phyloP scores from a whole-genome alignment of 2,329 filamentous ascomycete genomes.

The Fusarium mangiferae region DNA sequence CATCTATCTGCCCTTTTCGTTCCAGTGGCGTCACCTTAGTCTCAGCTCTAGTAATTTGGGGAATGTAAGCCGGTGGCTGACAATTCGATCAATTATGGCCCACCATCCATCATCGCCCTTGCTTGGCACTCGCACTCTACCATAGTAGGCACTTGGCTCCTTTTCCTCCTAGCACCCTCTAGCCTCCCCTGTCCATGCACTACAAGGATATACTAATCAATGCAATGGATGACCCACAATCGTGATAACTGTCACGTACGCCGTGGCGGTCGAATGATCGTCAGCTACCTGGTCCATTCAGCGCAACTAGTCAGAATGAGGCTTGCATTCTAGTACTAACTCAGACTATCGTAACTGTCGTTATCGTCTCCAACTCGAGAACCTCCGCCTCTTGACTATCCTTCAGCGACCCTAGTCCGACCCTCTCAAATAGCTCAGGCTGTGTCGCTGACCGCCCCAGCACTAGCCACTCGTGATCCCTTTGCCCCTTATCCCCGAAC shows the following conservation, averaged over 20 bases:
- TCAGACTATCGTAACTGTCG: conserved; percentile 17
- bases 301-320: background rate
- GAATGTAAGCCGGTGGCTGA: background rate
- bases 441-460: conserved; percentile 19
- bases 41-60: background rate
- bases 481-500: background rate
- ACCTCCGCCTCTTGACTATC: background rate
- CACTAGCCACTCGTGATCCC: conserved; percentile 23
- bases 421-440: conserved; percentile 14
- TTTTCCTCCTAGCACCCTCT: background rate
- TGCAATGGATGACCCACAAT: conserved; percentile 5
- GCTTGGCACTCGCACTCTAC: background rate
- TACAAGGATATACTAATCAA: background rate
- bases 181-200: background rate
- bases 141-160: background rate
- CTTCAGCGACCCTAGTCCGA: conserved; percentile 19
- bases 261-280: background rate
- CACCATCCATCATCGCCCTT: background rate
- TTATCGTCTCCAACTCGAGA: background rate
- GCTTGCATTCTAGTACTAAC: background rate
- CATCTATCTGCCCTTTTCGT: background rate
- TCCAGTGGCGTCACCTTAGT: conserved; percentile 2
- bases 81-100: background rate
- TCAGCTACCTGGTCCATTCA: background rate
- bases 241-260: background rate